Conservation (phyloP, 2,329 filamentous ascomycete genomes). For the Pezicula neosporulosa region DNA sequence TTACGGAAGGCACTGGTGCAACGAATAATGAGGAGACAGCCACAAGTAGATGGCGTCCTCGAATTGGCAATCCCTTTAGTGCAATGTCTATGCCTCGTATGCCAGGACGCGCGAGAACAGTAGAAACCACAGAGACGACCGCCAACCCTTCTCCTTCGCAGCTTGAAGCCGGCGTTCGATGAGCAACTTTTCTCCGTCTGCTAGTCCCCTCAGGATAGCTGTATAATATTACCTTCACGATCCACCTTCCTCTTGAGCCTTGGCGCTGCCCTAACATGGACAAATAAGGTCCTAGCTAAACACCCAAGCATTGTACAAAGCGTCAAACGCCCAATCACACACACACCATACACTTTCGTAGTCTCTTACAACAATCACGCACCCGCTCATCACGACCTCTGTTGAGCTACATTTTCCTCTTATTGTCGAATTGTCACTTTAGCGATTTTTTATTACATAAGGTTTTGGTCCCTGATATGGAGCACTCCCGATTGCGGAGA, state of each 20-base stretch:
- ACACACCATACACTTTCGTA: not conserved
- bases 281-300: no score
- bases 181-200: not conserved
- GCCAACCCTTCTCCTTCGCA: constrained; percentile 27
- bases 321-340: not conserved
- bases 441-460: constrained; percentile 13
- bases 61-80: constrained; percentile 22
- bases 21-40: constrained; percentile 6
- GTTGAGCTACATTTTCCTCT: constrained; percentile 1
- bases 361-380: not conserved
- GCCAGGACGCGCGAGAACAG: constrained; percentile 16
- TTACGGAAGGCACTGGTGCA: not conserved
- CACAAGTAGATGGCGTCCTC: constrained; percentile 18
- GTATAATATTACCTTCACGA: no score
- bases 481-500: not conserved
- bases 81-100: constrained; percentile 16
- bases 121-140: constrained; percentile 5
- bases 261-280: no score
- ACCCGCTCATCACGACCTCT: not conserved
- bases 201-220: no score
- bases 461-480: constrained; percentile 3
- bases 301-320: not conserved
- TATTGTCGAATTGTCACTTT: constrained; percentile 13
- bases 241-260: no score
- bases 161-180: constrained; percentile 24